Evolutionary conservation across 2,329 filamentous ascomycete genomes (phyloP).

Genomic region (Whalleya microplaca): DNA sequence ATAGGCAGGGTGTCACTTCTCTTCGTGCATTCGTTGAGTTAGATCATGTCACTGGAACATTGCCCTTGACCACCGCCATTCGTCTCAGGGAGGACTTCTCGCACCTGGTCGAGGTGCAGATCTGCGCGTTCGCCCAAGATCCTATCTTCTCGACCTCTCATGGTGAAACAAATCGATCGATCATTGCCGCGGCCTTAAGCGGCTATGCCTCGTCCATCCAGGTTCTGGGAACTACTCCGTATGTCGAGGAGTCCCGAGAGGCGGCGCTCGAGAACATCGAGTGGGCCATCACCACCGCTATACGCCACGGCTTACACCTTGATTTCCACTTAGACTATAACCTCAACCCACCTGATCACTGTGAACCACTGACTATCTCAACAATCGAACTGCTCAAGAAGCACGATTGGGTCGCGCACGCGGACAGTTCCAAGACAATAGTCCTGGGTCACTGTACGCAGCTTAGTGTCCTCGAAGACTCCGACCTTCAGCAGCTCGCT

Average conservation of each 20-base stretch:
- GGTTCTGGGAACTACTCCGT: constrained; percentile 70
- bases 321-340: constrained; percentile 77
- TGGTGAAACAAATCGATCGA: constrained; percentile 54
- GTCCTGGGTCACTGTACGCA: constrained; percentile 72
- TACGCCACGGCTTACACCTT: constrained; percentile 57
- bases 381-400: constrained; percentile 55
- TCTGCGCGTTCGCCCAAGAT: constrained; percentile 74
- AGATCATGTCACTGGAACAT: constrained; percentile 59
- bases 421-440: constrained; percentile 50
- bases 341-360: constrained; percentile 46
- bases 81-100: constrained; percentile 58
- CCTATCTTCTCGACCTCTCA: constrained; percentile 62
- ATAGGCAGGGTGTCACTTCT: constrained; percentile 66
- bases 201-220: constrained; percentile 48
- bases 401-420: constrained; percentile 50
- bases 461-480: constrained; percentile 57
- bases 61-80: constrained; percentile 54
- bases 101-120: constrained; percentile 61
- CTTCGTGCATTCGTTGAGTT: constrained; percentile 75
- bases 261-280: constrained; percentile 60
- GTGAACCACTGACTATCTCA: constrained; percentile 55
- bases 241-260: constrained; percentile 61
- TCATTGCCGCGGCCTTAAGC: constrained; percentile 42
- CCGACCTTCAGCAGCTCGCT: constrained; percentile 55
- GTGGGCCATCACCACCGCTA: constrained; percentile 62